Evolutionary conservation across 2,329 filamentous ascomycete species (phyloP).

Genomic region (Cercospora sesami): DNA sequence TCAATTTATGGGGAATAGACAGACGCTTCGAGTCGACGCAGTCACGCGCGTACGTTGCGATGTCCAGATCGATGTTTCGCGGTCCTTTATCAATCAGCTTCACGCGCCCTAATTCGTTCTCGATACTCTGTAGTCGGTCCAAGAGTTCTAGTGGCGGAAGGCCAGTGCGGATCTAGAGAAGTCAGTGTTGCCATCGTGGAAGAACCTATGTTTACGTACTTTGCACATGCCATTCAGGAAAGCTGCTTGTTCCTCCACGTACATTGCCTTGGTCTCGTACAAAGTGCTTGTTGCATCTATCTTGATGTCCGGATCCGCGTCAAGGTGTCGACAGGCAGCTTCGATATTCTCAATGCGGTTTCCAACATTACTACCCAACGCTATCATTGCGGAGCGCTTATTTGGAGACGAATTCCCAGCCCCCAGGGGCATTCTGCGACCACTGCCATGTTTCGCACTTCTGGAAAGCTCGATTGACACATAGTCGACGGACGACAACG

Average conservation of each 20-base stretch:
- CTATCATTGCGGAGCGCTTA: slow-evolving; percentile 61
- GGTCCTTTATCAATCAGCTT: slow-evolving; percentile 93
- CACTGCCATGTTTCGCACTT: background rate
- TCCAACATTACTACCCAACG: slow-evolving; percentile 88
- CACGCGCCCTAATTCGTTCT: slow-evolving; percentile 72
- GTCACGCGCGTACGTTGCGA: slow-evolving; percentile 72
- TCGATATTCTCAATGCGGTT: slow-evolving; percentile 85
- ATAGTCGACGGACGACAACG: background rate
- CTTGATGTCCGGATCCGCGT: slow-evolving; percentile 63
- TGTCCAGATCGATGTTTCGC: slow-evolving; percentile 90
- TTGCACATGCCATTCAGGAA: slow-evolving; percentile 94
- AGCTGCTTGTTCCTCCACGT: slow-evolving; percentile 80
- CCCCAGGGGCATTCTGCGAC: background rate
- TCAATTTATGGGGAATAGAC: slow-evolving; percentile 79
- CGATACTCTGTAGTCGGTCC: slow-evolving; percentile 79
- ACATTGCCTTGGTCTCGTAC: slow-evolving; percentile 97
- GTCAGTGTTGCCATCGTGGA: background rate
- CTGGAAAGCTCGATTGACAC: background rate
- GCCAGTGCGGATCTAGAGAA: slow-evolving; percentile 71
- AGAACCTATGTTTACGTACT: slow-evolving; percentile 55
- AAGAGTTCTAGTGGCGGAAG: slow-evolving; percentile 74
- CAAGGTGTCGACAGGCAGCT: slow-evolving; percentile 75
- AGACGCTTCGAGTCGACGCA: slow-evolving; percentile 67
- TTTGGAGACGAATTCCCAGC: background rate
- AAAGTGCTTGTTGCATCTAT: slow-evolving; percentile 80